A percentile compares a stretch with the other conserved stretches of the same genome.
phyloP scores from a whole-genome alignment of 129 eudicot genomes.

The Cynara cardunculus region DNA sequence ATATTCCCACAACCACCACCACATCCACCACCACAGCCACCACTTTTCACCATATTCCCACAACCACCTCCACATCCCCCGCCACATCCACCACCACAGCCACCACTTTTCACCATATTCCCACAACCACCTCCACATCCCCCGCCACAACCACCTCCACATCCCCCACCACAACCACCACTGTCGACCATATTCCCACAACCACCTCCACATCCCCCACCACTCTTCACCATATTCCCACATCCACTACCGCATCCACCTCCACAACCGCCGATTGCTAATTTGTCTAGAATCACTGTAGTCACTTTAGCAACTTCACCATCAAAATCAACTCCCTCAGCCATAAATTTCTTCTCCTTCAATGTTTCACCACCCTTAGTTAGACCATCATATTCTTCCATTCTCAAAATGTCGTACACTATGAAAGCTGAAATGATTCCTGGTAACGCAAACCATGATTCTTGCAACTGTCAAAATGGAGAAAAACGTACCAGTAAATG shows the following conservation, averaged over 20 bases:
- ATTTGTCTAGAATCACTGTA: neutral
- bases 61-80: conserved; percentile 20
- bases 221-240: conserved; percentile 18
- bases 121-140: conserved; percentile 31
- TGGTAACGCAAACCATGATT: conserved; percentile 36
- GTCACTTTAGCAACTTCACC: conserved; percentile 17
- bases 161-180: conserved; percentile 19
- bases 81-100: conserved; percentile 27
- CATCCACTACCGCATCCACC: conserved; percentile 13
- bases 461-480: conserved; percentile 24
- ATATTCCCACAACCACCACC: conserved; percentile 24
- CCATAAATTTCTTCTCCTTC: neutral
- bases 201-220: conserved; percentile 25
- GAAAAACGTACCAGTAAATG: neutral
- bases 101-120: conserved; percentile 15
- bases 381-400: conserved; percentile 10
- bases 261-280: neutral
- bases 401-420: conserved; percentile 15
- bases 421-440: conserved; percentile 34
- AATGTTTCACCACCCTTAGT: neutral
- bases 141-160: neutral
- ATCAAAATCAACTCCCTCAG: conserved; percentile 12
- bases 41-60: conserved; percentile 8
- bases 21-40: conserved; percentile 18
- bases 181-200: conserved; percentile 15